Base-by-base conservation (phyloP, 1,284 basidiomycete genomes). In the Macrocybe sp. region DNA sequence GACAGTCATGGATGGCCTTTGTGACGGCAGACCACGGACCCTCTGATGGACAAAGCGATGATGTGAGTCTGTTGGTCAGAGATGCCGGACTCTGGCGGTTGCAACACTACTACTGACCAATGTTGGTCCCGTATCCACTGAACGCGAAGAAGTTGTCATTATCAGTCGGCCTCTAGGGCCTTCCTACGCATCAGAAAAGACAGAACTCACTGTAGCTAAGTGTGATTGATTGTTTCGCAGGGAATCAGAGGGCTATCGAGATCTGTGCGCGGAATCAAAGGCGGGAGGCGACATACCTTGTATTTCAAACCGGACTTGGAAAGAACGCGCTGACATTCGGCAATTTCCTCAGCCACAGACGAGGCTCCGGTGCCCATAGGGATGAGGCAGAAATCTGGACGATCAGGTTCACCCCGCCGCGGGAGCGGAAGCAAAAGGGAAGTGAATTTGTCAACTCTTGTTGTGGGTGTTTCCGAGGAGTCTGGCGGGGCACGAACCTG, bases 111-210 rank as follows among this genome's bases (percentile, higher is more conserved):
- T 37, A 56, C 70, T 44, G 52, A 78, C 91, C 92, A 42, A 95
- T 57, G 61, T 95, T 95, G 2, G 92, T 96, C 4, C 92, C 92
- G 59, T 93, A 93, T 2, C 91, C 91, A 59, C 91, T 92, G 55
- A 3, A 50, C 43, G 45, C 41, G 33, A 46, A 7, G 48, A 40
- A 49, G 50, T 41, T 37, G 28, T 37, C 33, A 38, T 37, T 7
- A 38, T 22, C 32, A n/a, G 16, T 39, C 37, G 41, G 37, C 40
- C 64, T 84, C 75, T 67, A 89, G 85, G 89, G 84, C 78, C 89
- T 81, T 84, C 92, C 52, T 42, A 44, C 9, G 36, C 4, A 39
- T 6, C 4, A 41, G 8, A 38, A 51, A 11, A 50, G 39, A 47
- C 30, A 44, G 49, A 28, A 32, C 45, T 39, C 42, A 40, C 12